Base-by-base conservation (phyloP, 1,139 yeast genomes). In the Wickerhamiella infanticola region DNA sequence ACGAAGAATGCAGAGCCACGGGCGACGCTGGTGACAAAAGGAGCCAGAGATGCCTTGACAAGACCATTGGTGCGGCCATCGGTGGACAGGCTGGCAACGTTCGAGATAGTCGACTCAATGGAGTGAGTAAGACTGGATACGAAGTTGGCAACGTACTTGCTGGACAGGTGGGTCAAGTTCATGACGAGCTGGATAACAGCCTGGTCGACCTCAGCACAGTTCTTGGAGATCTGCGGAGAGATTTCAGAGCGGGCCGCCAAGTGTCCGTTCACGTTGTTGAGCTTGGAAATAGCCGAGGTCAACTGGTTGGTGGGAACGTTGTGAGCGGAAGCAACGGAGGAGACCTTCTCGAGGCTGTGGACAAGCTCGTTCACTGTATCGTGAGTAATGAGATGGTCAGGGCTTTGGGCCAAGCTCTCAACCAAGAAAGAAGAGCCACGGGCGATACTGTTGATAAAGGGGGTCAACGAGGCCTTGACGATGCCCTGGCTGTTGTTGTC, bases 261-360 rank as follows among this genome's bases (percentile, higher is more conserved):
- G 37, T n/a, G 39, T 24, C 47, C 45, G 29, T 25, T 35, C 27
- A 35, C 29, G 8, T 7, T 27, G 39, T 41, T 35, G 33, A 41
- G 38, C 35, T 25, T 11, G 43, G 33, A 18, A 13, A 41, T 7
- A 7, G 11, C 33, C 7, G 33, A 7, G 11, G 7, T 7, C 33
- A 29, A 11, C 33, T 29, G 9, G 11, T 7, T 11, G 2, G 33
- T 29, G 33, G 7, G 7, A 29, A 29, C 33, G 11, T 29, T 7
- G 33, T 29, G 33, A 29, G 33, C 33, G 9, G 7, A 7, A 11
- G 33, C 33, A 29, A 29, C 33, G 9, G 33, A 7, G 33, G 33
- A 7, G 11, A 29, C 33, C 33, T 29, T 29, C 33, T 29, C 9
- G 9, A 29, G 33, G 11, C 33, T 29, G 33, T 11, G 9, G 11